phyloP scores from a whole-genome alignment of 305 asterid genomes.

The Fraxinus angustifolia region DNA sequence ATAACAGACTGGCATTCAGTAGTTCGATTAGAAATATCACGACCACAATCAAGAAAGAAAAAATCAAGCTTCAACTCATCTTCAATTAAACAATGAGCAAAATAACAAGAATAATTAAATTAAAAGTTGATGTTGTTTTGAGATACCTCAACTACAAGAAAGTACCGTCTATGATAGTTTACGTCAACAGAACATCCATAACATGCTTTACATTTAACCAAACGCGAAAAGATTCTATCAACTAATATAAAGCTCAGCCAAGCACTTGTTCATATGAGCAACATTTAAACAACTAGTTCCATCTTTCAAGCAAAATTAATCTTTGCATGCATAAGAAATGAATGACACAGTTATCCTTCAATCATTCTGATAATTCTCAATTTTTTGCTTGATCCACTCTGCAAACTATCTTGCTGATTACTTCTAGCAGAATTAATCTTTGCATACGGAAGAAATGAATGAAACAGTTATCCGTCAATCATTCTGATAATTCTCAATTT shows the following conservation, averaged over 20 bases:
- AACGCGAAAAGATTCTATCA: not conserved
- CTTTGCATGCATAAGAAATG: not conserved
- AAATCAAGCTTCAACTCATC: not conserved
- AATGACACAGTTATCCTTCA: not conserved
- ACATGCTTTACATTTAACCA: not conserved
- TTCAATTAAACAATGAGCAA: constrained; percentile 5
- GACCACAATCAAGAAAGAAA: constrained; percentile 18
- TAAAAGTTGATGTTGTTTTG: not conserved
- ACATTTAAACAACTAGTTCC: not conserved
- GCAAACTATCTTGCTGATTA: not conserved
- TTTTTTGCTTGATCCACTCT: not conserved
- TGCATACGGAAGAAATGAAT: not conserved
- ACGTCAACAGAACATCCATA: not conserved
- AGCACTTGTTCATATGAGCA: not conserved
- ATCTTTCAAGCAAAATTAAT: not conserved
- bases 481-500: not conserved
- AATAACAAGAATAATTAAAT: not conserved
- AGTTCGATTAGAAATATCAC: constrained; percentile 13
- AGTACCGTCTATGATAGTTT: not conserved
- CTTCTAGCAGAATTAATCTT: not conserved
- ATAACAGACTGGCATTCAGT: not conserved
- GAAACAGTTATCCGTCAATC: not conserved
- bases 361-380: not conserved
- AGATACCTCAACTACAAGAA: not conserved
- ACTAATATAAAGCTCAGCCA: not conserved